Evolutionary conservation across 306 rosid species (phyloP), one percentile per base, ranked within the genome.

Genomic region (Adenanthera pavonina): DNA sequence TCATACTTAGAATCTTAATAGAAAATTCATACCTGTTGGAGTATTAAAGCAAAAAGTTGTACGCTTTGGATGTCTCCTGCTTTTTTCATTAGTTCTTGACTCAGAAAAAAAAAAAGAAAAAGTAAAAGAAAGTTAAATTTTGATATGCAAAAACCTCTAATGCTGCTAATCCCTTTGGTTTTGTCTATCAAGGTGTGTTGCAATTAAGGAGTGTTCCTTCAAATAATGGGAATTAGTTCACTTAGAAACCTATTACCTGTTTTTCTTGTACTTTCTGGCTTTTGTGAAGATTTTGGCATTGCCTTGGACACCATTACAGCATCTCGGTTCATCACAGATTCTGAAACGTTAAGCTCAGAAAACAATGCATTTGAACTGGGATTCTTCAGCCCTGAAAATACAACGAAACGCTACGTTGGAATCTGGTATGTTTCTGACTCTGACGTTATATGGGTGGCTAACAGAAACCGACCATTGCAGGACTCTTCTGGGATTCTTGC

Each of bases 311-410:
- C 59, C 20, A 48, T 47, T 46, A 9, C n/a, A 16, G 0, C 70
- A 64, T 35, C 20, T 64, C 20, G 2, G n/a, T 64, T 15, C 7
- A 4, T 14, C 19, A 51, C 7, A 51, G 7, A 51, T 51, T 51
- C 56, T 15, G 19, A 51, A 51, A 15, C 20, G 0, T 19, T 14
- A 15, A 25, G 67, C 67, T 60, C 40, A 1, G 11, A 25, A 8
- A 61, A 30, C 16, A 30, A 13, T 46, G 12, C 0, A 0, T 36
- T 36, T 19, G 2, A 2, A 8, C 35, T 20, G 3, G 35, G 35
- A 20, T 8, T 57, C 64, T 57, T 57, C 64, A 57, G 72, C 78
- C 14, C 56, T 3, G 7, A 85, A 83, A 8, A 41, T 51, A 15
- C 7, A 51, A 3, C n/a, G 0, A 3, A 14, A 3, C 19, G 56